A percentile compares a stretch with the other conserved stretches of the same genome.
Evolutionary conservation across 1,139 yeast genomes (phyloP).

Genomic region (Debaryomyces robertsiae): DNA sequence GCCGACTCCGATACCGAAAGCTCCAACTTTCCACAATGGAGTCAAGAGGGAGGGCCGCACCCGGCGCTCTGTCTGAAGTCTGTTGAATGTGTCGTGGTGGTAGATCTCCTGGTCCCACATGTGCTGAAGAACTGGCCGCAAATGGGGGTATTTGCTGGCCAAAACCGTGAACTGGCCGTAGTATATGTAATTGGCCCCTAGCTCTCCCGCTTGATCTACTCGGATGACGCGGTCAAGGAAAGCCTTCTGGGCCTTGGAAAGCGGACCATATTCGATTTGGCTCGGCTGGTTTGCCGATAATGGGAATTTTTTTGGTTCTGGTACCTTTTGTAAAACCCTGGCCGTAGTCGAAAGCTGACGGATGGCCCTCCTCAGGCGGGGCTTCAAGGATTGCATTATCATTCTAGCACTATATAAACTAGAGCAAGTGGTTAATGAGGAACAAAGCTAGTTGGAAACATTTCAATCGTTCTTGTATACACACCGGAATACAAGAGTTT

Average conservation of each 20-base stretch:
- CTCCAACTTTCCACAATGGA: constrained; percentile 93
- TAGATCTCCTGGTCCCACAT: constrained; percentile 99
- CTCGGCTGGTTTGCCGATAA: constrained; percentile 25
- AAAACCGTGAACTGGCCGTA: constrained; percentile 86
- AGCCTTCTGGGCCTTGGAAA: constrained; percentile 65
- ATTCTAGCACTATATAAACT: not conserved
- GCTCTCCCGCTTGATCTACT: constrained; percentile 97
- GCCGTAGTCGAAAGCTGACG: constrained; percentile 7
- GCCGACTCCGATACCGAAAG: constrained; percentile 80
- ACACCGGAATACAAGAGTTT: constrained; percentile 6
- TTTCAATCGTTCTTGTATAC: constrained; percentile 4
- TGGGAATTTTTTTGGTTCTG: constrained; percentile 12
- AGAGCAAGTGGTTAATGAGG: not conserved
- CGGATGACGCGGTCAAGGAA: constrained; percentile 76
- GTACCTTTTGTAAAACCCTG: constrained; percentile 2
- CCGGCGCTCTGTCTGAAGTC: constrained; percentile 70
- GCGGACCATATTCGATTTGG: constrained; percentile 40
- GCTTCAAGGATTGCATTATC: constrained; percentile 1
- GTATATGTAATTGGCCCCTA: constrained; percentile 95
- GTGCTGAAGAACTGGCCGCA: constrained; percentile 75
- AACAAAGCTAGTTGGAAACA: constrained; percentile 2
- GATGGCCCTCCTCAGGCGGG: not conserved
- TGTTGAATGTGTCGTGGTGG: constrained; percentile 84
- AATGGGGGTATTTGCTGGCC: constrained; percentile 67
- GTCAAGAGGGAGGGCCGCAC: constrained; percentile 90